Evolutionary conservation across 2,329 filamentous ascomycete genomes (phyloP).

Genomic region (Fusarium albidum): DNA sequence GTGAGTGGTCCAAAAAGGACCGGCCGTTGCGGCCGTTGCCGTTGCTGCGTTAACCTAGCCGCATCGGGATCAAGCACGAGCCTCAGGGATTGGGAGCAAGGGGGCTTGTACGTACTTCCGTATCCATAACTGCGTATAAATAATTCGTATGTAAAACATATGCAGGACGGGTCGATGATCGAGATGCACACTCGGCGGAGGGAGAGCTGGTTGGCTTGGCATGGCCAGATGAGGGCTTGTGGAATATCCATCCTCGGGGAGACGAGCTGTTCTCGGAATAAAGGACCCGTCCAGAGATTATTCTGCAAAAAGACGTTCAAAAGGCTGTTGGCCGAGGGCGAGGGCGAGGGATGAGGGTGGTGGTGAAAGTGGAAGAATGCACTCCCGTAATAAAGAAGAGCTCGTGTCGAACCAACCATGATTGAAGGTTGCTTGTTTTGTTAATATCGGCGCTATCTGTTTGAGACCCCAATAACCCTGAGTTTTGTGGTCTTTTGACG

Average conservation of each 20-base stretch:
- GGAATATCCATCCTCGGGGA: conserved; percentile 9
- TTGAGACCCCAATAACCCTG: conserved; percentile 17
- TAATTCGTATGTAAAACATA: not conserved
- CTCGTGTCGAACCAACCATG: conserved; percentile 7
- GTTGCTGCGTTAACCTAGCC: conserved; percentile 11
- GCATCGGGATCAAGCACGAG: conserved; percentile 18
- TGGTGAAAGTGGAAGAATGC: not conserved
- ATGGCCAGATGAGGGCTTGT: conserved; percentile 8
- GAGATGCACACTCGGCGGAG: conserved; percentile 14
- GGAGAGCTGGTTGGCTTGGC: conserved; percentile 6
- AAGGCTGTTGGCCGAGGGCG: too few relatives aligned
- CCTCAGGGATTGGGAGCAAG: conserved; percentile 24
- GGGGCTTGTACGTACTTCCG: too few relatives aligned
- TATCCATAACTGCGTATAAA: not conserved
- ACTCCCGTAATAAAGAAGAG: not conserved
- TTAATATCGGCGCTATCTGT: conserved; percentile 28
- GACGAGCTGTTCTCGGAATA: not conserved
- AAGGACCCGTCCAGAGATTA: conserved; percentile 3
- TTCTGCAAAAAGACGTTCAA: not conserved
- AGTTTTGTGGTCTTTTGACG: not conserved
- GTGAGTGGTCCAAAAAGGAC: conserved; percentile 15
- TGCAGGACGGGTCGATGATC: conserved; percentile 3
- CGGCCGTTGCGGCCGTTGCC: conserved; percentile 2
- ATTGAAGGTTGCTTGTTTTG: too few relatives aligned
- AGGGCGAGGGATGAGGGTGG: not conserved